Conservation (phyloP, 768 basidiomycete genomes). For the Peribolospora kevripleyi region DNA sequence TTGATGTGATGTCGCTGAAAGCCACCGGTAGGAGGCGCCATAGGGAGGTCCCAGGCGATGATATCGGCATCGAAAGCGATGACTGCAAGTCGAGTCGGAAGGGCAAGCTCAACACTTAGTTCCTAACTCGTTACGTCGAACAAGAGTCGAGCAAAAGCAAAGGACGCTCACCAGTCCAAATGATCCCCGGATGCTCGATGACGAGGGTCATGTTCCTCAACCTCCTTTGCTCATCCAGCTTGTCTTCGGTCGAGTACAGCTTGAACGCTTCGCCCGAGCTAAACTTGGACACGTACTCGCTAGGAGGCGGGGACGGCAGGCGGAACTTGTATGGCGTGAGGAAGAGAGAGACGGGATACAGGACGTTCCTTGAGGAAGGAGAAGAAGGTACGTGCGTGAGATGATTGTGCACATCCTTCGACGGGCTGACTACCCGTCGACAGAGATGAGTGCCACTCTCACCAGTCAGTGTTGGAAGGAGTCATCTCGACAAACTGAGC, state of each 20-base stretch:
- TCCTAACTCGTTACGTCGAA: no score
- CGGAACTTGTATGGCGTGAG: slow-evolving; percentile 59
- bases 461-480: slow-evolving; percentile 73
- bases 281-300: slow-evolving; percentile 24
- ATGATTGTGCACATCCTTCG: slow-evolving; percentile 28
- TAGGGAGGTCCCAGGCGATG: slow-evolving; percentile 38
- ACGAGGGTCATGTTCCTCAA: slow-evolving; percentile 45
- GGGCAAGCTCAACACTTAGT: no score
- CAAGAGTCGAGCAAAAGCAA: no score
- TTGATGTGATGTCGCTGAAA: slow-evolving; percentile 66
- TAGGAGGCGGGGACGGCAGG: slow-evolving; percentile 26
- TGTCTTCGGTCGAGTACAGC: slow-evolving; percentile 36
- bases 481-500: slow-evolving; percentile 25
- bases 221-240: slow-evolving; percentile 30
- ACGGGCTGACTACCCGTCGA: slow-evolving; percentile 41
- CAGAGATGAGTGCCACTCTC: background rate
- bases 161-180: slow-evolving; percentile 45
- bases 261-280: slow-evolving; percentile 25
- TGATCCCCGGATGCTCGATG: slow-evolving; percentile 52
- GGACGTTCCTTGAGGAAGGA: background rate
- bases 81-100: slow-evolving; percentile 23
- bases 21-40: slow-evolving; percentile 46
- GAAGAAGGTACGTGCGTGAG: background rate
- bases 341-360: slow-evolving; percentile 31
- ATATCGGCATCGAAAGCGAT: slow-evolving; percentile 83